Base-by-base conservation (phyloP, 495 filamentous ascomycete species). In the Penicillium mononematosum region DNA sequence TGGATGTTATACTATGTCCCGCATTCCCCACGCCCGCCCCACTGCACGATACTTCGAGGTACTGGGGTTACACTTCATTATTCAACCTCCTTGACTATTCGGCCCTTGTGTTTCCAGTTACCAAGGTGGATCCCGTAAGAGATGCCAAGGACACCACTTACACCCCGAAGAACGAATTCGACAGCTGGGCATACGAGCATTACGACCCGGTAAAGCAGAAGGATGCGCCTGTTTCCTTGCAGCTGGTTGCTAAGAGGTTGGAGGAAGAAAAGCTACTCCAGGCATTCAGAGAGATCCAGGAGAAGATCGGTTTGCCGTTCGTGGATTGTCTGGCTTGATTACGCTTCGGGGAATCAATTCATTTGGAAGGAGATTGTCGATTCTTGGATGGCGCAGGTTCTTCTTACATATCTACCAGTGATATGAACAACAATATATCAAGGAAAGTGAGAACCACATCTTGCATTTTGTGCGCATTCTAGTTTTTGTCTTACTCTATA, bases 21-120 rank as follows among this genome's bases (percentile, higher is more conserved):
- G 20, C 45, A 46, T 25, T 59, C 24, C 49, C 49, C 0, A 45
- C 39, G 7, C 39, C 48, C 3, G 56, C 56, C 1, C 25, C 56
- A 9, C 41, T 38, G 12, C 39, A 45, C 12, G 27, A 53, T 1
- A 50, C 42, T n/a, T 52, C 77, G 1, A 74, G 71, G 19, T 85
- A 83, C 61, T 86, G 83, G 85, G 73, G 75, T 1, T 89, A 88
- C 53, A 86, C 83, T 0, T 62, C 71, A 3, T 78, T 83, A 56
- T 89, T 85, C 84, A 88, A 89, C 61, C 52, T 87, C 34, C 68
- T 88, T 0, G 83, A 87, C 61, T 88, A 86, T 58, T 84, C 83
- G 11, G 80, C 71, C 12, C 53, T 80, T 14, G 70, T 83, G 0
- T 83, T 85, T 63, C 81, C 80, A 0, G 71, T 74, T 8, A 70